phyloP scores from a whole-genome alignment of 2,329 filamentous ascomycete genomes.

The Stagonosporopsis vannaccii region DNA sequence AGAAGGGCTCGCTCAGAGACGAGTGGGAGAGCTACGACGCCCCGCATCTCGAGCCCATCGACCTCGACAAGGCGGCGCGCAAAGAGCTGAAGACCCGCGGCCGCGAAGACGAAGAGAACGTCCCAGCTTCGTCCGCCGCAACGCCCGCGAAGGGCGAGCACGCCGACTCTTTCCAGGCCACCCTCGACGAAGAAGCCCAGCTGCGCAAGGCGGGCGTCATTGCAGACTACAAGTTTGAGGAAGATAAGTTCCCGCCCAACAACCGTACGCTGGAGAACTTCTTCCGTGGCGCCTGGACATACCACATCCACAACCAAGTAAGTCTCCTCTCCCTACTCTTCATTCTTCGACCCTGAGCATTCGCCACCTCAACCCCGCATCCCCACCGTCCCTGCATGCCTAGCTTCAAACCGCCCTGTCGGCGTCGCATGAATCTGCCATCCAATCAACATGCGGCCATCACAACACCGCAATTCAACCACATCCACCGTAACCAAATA shows the following conservation, averaged over 20 bases:
- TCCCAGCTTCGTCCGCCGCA: slow-evolving; percentile 37
- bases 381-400: too few relatives aligned
- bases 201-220: slow-evolving; percentile 52
- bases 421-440: background rate
- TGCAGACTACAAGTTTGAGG: slow-evolving; percentile 55
- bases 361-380: too few relatives aligned
- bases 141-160: slow-evolving; percentile 32
- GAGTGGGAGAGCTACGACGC: slow-evolving; percentile 64
- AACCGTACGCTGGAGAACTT: slow-evolving; percentile 64
- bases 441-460: too few relatives aligned
- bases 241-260: slow-evolving; percentile 63
- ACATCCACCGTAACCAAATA: background rate
- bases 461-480: too few relatives aligned
- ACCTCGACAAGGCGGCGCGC: slow-evolving; percentile 35
- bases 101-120: slow-evolving; percentile 35
- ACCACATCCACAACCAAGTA: slow-evolving; percentile 66
- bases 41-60: slow-evolving; percentile 48
- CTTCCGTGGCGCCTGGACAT: slow-evolving; percentile 64
- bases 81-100: slow-evolving; percentile 38
- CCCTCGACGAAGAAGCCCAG: slow-evolving; percentile 50
- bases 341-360: too few relatives aligned
- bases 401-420: background rate
- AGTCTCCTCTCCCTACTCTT: slow-evolving; percentile 33
- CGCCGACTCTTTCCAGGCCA: slow-evolving; percentile 51
- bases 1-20: slow-evolving; percentile 54